Base-by-base conservation (phyloP, 495 filamentous ascomycete genomes). In the Lasiosphaeris hirsuta region DNA sequence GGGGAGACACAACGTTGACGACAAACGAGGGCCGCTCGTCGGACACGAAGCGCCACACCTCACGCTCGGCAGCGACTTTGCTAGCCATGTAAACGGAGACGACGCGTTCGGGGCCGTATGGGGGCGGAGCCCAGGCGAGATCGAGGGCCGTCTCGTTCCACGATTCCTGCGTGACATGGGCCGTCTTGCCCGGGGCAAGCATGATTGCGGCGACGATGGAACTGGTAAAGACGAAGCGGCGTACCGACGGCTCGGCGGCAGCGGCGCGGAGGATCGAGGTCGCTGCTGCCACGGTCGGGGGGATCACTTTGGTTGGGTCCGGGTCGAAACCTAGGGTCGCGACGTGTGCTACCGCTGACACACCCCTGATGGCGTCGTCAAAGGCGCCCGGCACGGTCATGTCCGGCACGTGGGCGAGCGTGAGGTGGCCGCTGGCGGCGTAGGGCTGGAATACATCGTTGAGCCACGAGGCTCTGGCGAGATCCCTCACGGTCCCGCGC, bases 201-300 rank as follows among this genome's bases (percentile, higher is more conserved):
- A 61, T 34, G 18, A 63, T 50, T 4, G 73, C 68, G 1, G 82
- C 75, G 0, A 58, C 65, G 0, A 75, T 78, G 0, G 77, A 81
- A 10, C 77, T 81, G 0, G 75, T 79, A 46, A 71, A 70, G 5
- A 85, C 81, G 30, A 85, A 66, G 0, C 78, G 61, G 55, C 76
- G 76, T 9, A 86, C 66, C 7, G 66, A 65, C 0, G 69, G 64
- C 23, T 75, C 63, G 23, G 68, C 67, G 0, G 69, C 61, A 1
- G 83, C 83, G 10, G 75, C 67, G 9, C 69, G 61, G 1, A 84
- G 64, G 4, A 76, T 62, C 49, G 72, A 73, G 1, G 67, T 35
- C 6, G 73, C 62, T 5, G 69, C 72, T 1, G 60, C 52, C 11
- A 81, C 59, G 10, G 66, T 62, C 5, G 34, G 45, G 0, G 75